These are phyloP conservation scores for Phyllosticta ampelicida DNA, from an alignment of 2,329 filamentous ascomycete species.

Conservation along the genomic window DNA sequence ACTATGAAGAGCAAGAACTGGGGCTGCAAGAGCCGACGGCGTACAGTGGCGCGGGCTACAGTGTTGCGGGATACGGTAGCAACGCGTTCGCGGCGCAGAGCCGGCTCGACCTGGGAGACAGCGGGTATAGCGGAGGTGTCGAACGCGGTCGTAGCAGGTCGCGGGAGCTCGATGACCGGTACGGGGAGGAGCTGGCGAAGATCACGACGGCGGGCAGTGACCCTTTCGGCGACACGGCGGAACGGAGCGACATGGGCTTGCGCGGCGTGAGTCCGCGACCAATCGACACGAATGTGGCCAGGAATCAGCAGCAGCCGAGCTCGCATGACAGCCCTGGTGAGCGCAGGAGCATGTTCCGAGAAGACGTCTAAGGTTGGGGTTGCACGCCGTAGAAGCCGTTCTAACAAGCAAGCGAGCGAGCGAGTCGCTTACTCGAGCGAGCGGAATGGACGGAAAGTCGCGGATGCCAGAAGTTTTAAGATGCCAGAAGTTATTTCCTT, in stretches of 20 bases:
- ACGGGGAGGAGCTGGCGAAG: conserved; percentile 21
- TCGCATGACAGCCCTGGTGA: conserved; percentile 47
- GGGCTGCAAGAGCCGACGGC: conserved; percentile 40
- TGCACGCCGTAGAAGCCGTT: not conserved
- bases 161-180: conserved; percentile 33
- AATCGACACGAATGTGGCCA: conserved; percentile 34
- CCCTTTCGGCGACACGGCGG: conserved; percentile 62
- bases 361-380: conserved; percentile 45
- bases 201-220: conserved; percentile 34
- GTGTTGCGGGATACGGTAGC: conserved; percentile 17
- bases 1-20: conserved; percentile 67
- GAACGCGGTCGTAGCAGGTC: conserved; percentile 38
- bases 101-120: not conserved
- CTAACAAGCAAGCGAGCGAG: not conserved
- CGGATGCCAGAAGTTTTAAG: not conserved
- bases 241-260: conserved; percentile 50
- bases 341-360: conserved; percentile 58
- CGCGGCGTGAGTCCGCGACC: conserved; percentile 68
- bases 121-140: conserved; percentile 15
- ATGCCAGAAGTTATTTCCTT: not conserved
- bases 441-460: not conserved
- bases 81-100: conserved; percentile 15
- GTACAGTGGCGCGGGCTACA: conserved; percentile 30
- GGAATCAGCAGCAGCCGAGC: conserved; percentile 30
- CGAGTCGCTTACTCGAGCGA: not conserved